Evolutionary conservation across 768 basidiomycete species (phyloP), one percentile per base, ranked within the genome.

Genomic region (Sporobolomyces pararoseus): DNA sequence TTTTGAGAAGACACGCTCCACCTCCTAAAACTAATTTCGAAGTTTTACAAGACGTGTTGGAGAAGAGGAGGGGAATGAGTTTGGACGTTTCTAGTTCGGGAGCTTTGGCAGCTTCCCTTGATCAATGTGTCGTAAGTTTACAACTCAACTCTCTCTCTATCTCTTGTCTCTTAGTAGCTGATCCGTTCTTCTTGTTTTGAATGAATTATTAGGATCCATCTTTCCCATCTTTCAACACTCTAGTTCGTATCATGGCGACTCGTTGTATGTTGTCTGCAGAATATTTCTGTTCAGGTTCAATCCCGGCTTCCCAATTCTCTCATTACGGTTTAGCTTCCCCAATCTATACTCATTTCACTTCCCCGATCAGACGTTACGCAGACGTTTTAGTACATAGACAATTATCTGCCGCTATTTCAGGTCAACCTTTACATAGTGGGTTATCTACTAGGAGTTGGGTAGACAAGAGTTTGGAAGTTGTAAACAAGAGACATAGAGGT

Each of bases 231-330:
- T 98, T 99, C 83, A 99, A 98, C 76, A 98, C 93, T 0, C 85
- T 98, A 23, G 95, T 99, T 44, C 87, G 96, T 49, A 98, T 99
- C 79, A 97, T 99, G 94, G 94, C 96, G 4, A 98, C 95, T 4
- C 84, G 96, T 35, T 97, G 96, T 79, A 99, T 99, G 96, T 83
- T 97, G 31, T 88, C 94, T 0, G 96, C 96, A 25, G 96, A 99
- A 79, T 99, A 99, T 79, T 97, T 98, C 81, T 91, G 90, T 78
- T 90, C 94, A 0, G 95, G 96, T 13, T 93, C 91, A 74, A 92
- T 97, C 4, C 86, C 88, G 0, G 85, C 88, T 57, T 93, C 96
- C 72, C 88, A 91, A 0, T 99, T 97, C 78, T 89, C 90, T 3
- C 96, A 98, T 79, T 99, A 99, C 78, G 96, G 96, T 47, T 85